Evolutionary conservation across 768 basidiomycete genomes (phyloP).

Genomic region (Hericium alpestre): DNA sequence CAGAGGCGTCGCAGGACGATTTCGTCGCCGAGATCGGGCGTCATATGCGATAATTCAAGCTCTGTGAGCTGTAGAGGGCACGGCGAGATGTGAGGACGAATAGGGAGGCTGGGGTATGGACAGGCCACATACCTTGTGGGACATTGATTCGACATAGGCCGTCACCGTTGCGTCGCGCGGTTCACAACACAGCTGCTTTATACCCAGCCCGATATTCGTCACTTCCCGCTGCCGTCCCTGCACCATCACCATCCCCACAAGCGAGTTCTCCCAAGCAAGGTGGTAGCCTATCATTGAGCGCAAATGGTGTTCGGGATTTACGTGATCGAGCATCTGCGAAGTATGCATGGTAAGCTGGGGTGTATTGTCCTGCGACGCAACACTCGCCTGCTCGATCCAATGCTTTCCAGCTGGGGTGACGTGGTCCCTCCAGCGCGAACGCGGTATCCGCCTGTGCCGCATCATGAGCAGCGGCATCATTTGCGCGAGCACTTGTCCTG

Average conservation of each 20-base stretch:
- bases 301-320: constrained; percentile 36
- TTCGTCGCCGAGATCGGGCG: constrained; percentile 44
- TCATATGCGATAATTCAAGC: constrained; percentile 43
- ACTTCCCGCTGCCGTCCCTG: constrained; percentile 69
- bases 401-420: constrained; percentile 55
- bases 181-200: constrained; percentile 56
- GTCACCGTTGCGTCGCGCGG: constrained; percentile 47
- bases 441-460: constrained; percentile 70
- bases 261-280: constrained; percentile 52
- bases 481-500: constrained; percentile 62
- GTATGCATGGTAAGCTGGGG: constrained; percentile 1
- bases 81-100: neutral
- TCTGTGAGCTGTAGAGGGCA: constrained; percentile 35
- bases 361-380: neutral
- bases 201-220: constrained; percentile 72
- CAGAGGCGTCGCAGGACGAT: constrained; percentile 62
- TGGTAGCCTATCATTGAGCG: constrained; percentile 77
- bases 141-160: constrained; percentile 60
- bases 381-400: constrained; percentile 68
- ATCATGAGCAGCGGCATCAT: constrained; percentile 79
- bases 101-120: neutral
- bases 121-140: constrained; percentile 55
- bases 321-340: constrained; percentile 48
- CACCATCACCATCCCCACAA: constrained; percentile 80
- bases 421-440: constrained; percentile 63